Evolutionary conservation across 2,329 filamentous ascomycete species (phyloP), one percentile per base, ranked within the genome.

Genomic region (Mycocentrospora acerina): DNA sequence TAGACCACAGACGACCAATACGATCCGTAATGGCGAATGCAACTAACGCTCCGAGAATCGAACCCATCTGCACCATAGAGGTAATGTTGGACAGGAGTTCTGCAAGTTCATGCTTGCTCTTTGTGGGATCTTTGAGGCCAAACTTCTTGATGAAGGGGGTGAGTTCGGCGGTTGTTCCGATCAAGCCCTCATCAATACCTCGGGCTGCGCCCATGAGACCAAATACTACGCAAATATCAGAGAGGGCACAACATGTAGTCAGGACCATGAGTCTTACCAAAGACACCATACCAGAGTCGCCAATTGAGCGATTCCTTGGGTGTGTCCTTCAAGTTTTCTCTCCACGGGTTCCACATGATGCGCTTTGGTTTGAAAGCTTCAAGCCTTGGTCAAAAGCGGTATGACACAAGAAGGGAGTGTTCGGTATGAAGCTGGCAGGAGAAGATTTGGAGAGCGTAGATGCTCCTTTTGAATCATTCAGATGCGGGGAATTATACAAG

Each of bases 31-130:
- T 64, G 48, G 75, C 71, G 55, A 76, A 79, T 4, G 76, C 76
- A 48, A 84, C 75, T 22, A 88, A 72, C 19, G 85, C 83, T 29
- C 86, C 86, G 4, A 73, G 81, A 19, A 90, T 85, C 16, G 80
- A 86, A 16, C 86, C 86, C 55, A 90, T 81, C 66, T 90, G 86
- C 0, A 90, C 86, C 86, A 90, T 90, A 32, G 84, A 79, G 2
- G 85, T 85, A 38, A 90, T 85, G 64, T 90, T 90, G 52, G 78
- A 71, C 15, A 68, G 48, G 3, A 64, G 53, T 24, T 70, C 59
- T 3, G 66, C 67, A 9, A 51, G 42, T 3, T 64, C 59, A 28
- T 63, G 53, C 25, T 54, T 32, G 24, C 51, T 60, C 35, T 62
- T 62, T 15, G 25, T 33, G 1, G 44, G 38, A 33, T 67, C 61